Evolutionary conservation across 257 asterid genomes (phyloP).

Genomic region (Leonotis leonurus): DNA sequence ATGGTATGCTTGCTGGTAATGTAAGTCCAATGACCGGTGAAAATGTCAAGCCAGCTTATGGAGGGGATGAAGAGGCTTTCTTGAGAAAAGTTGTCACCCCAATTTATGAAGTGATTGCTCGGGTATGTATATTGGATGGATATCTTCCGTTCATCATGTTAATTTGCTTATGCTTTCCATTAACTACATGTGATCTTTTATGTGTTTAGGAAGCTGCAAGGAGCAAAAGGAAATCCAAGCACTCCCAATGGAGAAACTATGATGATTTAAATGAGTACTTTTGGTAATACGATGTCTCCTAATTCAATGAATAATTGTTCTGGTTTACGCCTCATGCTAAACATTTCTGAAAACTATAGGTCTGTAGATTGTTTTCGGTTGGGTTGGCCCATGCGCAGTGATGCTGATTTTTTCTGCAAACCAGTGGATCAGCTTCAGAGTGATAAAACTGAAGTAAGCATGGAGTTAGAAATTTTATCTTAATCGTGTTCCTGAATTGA

Average conservation of each 20-base stretch:
- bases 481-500: background rate
- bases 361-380: conserved; percentile 95
- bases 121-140: no score
- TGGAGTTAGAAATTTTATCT: conserved; percentile 6
- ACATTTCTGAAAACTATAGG: conserved; percentile 41
- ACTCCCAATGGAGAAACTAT: conserved; percentile 98
- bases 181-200: conserved; percentile 1
- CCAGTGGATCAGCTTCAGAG: conserved; percentile 33
- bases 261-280: conserved; percentile 96
- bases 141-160: background rate
- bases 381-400: conserved; percentile 99
- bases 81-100: conserved; percentile 86
- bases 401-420: conserved; percentile 92
- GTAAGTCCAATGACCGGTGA: conserved; percentile 98
- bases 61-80: conserved; percentile 98
- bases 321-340: conserved; percentile 2
- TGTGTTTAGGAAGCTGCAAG: conserved; percentile 78
- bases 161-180: background rate
- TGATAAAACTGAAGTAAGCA: conserved; percentile 67
- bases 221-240: conserved; percentile 84
- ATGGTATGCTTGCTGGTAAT: conserved; percentile 98
- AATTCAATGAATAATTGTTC: conserved; percentile 10
- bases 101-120: conserved; percentile 88
- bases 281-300: conserved; percentile 43
- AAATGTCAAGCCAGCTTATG: conserved; percentile 98